Base-by-base conservation (phyloP, 148 eudicot genomes). In the Polygonum maritimum region DNA sequence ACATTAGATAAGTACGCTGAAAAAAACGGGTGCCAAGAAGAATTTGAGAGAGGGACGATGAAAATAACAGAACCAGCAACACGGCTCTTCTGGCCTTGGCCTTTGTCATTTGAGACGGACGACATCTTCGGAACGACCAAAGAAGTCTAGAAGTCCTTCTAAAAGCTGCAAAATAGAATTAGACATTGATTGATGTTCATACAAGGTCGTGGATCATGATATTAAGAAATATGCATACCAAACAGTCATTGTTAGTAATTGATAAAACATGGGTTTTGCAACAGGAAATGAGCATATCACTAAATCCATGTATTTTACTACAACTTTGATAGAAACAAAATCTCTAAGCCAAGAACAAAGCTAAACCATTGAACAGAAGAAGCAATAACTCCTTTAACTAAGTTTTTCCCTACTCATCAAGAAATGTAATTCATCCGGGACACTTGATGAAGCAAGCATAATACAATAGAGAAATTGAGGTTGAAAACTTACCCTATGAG, bases 121-220 rank as follows among this genome's bases (percentile, higher is more conserved):
- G 94, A 88, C 19, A 83, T 54, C 84, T 88, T 89, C 9, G 93
- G 78, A 73, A 87, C 78, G n/a, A 79, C 71, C 55, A 88, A 55
- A 16, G 94, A 88, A 78, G 88, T 90, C 70, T 90, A 1, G 94
- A 65, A 90, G 78, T 69, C 94, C 94, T 81, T 90, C 94, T 82
- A 90, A 72, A 51, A 90, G 84, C 94, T 90, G 84, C 60, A 74
- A 9, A 15, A 76, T 15, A 78, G 74, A n/a, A 4, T 19, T 16
- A 48, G 11, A 45, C 22, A 44, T 12, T 8, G 36, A 9, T 40
- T 41, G 31, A 21, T 45, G 16, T 40, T 2, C 31, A 26, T 26
- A 71, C 2, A 18, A 31, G 11, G 5, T 5, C 19, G 57, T 52
- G 19, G 26, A 19, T 14, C 70, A 26, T 35, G 36, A 39, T 39